Evolutionary conservation across 2,329 filamentous ascomycete species (phyloP).

Genomic region (Pestalotiopsis fici): DNA sequence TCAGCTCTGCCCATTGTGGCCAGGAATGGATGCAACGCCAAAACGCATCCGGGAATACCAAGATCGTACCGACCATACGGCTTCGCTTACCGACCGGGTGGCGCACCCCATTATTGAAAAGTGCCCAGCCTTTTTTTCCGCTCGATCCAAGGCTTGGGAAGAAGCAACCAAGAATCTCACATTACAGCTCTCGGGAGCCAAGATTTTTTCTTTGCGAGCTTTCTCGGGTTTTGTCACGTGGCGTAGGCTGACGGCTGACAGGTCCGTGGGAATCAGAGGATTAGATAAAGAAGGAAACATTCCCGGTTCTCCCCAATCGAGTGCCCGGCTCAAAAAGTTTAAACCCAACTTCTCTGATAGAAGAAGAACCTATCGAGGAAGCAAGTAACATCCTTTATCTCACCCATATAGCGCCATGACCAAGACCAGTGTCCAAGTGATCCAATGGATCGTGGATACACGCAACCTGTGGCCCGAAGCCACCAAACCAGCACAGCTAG

Average conservation of each 20-base stretch:
- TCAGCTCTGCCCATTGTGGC: background rate
- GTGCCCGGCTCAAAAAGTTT: background rate
- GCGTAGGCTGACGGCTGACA: background rate
- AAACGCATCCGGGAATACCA: background rate
- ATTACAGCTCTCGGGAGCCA: too few relatives aligned
- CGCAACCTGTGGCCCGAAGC: constrained; percentile 57
- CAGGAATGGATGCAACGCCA: background rate
- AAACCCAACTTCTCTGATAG: background rate
- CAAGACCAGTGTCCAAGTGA: constrained; percentile 37
- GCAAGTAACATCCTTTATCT: too few relatives aligned
- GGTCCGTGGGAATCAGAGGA: background rate
- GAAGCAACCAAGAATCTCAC: too few relatives aligned
- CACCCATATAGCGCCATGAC: constrained; percentile 19
- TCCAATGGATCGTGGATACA: constrained; percentile 66
- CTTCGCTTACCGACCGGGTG: background rate
- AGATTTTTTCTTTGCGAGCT: background rate
- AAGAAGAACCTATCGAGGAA: background rate
- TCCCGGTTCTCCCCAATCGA: background rate
- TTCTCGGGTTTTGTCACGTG: background rate
- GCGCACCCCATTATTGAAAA: background rate
- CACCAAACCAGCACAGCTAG: constrained; percentile 47
- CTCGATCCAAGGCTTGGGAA: background rate
- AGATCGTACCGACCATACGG: background rate
- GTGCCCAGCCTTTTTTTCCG: background rate
- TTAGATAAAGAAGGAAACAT: background rate